Evolutionary conservation across 1,284 basidiomycete genomes (phyloP).

Genomic region (Cystobasidium sp.): DNA sequence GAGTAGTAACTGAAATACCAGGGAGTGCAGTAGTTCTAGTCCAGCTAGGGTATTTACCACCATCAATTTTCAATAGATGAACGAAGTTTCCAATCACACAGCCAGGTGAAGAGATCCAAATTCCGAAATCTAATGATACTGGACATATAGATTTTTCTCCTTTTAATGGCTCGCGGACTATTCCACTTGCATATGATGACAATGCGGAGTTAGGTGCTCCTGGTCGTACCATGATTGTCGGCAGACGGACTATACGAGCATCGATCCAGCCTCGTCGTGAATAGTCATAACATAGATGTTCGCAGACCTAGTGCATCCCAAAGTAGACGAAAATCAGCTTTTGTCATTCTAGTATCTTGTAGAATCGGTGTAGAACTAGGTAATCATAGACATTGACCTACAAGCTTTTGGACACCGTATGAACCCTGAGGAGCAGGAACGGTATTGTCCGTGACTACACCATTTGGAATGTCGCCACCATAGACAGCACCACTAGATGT

Average conservation of each 20-base stretch:
- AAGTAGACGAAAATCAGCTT: too few relatives aligned
- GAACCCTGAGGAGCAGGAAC: constrained; percentile 39
- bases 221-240: constrained; percentile 67
- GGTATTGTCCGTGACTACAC: constrained; percentile 55
- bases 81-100: constrained; percentile 58
- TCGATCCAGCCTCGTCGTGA: constrained; percentile 68
- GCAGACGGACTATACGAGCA: constrained; percentile 67
- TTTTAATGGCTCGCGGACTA: constrained; percentile 68
- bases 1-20: constrained; percentile 57
- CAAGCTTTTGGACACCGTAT: constrained; percentile 37
- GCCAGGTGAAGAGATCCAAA: constrained; percentile 45
- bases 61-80: constrained; percentile 57
- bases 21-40: constrained; percentile 57
- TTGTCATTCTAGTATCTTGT: too few relatives aligned
- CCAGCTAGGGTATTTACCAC: constrained; percentile 52
- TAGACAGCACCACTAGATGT: constrained; percentile 69
- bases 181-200: constrained; percentile 67
- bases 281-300: constrained; percentile 69
- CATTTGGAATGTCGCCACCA: constrained; percentile 65
- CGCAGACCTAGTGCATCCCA: constrained; percentile 62
- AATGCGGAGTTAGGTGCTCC: constrained; percentile 66
- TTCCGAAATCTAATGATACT: constrained; percentile 56
- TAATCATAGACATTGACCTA: background rate
- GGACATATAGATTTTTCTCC: constrained; percentile 64
- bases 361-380: too few relatives aligned